Evolutionary conservation across 208 protist species (phyloP), one percentile per base, ranked within the genome.

Genomic region (Acanthamoeba healyi): DNA sequence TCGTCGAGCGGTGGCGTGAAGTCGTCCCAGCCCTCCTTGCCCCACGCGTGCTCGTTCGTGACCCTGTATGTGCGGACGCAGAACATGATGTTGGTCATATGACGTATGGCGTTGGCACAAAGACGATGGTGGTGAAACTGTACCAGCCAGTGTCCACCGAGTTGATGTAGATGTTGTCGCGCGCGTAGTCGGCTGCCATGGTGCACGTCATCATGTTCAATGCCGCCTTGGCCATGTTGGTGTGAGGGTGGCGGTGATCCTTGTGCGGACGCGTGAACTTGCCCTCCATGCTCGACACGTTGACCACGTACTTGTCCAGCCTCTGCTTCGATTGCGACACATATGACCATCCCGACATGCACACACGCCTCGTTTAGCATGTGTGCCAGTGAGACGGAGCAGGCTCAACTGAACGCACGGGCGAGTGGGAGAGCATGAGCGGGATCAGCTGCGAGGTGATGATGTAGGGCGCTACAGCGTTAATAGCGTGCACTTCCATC

Each of bases 181-280:
- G 70, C 9, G 98, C 98, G 93, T 99, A 99, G 94, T 98, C 98
- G 29, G 96, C 96, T 15, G 97, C 98, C 81, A 97, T 98, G 15
- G 98, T 99, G 87, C 98, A 97, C 7, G 99, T 99, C 98, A 99
- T 99, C 99, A 99, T 99, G 95, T 99, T 99, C 81, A 99, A 97
- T 44, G 99, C 98, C 29, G 99, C 70, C 97, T 99, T 99, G 65
- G 98, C 98, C 98, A 99, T 99, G 97, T 99, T 99, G 42, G 99
- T 99, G 97, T 99, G 99, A 44, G 98, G 98, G 94, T 99, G 99
- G 34, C 96, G 72, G 14, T 89, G 70, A 24, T 94, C 95, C 94
- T 98, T 98, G 86, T 95, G 93, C 9, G 32, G 81, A 12, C 96
- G 94, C 32, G 97, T 96, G 91, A 98, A 98, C 90, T 97, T 95